phyloP scores from a whole-genome alignment of 345 rosid species.

The Litchi chinensis region DNA sequence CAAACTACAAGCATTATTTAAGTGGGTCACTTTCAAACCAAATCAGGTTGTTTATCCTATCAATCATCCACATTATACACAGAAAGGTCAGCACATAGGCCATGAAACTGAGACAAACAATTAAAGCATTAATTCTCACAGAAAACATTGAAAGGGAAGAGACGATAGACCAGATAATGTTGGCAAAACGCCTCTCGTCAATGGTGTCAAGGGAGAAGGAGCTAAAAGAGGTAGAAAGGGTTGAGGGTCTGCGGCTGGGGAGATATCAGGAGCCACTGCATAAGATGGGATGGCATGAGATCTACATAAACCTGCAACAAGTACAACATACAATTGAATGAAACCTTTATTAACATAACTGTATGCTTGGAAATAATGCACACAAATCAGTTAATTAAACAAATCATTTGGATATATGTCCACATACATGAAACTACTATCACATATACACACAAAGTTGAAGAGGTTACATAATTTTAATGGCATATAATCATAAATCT shows the following conservation, averaged over 20 bases:
- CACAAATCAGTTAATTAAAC: background rate
- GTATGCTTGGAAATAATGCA: background rate
- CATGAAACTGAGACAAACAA: background rate
- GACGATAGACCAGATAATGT: slow-evolving; percentile 47
- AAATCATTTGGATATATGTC: background rate
- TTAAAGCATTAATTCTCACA: background rate
- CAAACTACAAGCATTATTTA: background rate
- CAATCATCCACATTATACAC: slow-evolving; percentile 5
- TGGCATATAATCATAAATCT: background rate
- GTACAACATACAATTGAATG: background rate
- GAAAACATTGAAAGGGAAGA: background rate
- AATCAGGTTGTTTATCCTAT: background rate
- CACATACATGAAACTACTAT: background rate
- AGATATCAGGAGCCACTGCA: slow-evolving; percentile 27
- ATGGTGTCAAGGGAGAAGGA: slow-evolving; percentile 57
- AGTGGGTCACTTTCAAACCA: background rate
- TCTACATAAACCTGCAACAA: slow-evolving; percentile 23
- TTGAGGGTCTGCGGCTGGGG: slow-evolving; percentile 37
- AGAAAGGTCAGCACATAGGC: background rate
- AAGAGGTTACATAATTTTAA: background rate
- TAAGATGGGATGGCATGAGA: slow-evolving; percentile 17
- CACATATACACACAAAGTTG: background rate
- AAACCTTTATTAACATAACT: background rate
- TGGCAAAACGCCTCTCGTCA: slow-evolving; percentile 43
- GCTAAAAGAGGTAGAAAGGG: slow-evolving; percentile 65